phyloP scores from a whole-genome alignment of 805 yeast genomes.

The Spathaspora passalidarum region DNA sequence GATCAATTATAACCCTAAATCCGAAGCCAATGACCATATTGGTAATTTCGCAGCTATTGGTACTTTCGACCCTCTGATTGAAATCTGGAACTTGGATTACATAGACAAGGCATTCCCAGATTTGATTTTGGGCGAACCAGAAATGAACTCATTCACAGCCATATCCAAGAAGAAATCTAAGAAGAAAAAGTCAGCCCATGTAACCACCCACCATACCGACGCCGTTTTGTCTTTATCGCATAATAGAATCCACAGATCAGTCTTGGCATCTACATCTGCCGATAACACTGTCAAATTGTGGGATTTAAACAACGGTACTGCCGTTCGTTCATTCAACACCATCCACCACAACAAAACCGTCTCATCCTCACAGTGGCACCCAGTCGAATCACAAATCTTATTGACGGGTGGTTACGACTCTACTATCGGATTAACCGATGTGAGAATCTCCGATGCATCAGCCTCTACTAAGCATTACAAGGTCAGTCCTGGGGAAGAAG shows the following conservation, averaged over 20 bases:
- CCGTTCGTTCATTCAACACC: conserved; percentile 70
- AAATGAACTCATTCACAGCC: conserved; percentile 38
- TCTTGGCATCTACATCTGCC: conserved; percentile 92
- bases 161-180: conserved; percentile 44
- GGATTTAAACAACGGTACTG: conserved; percentile 77
- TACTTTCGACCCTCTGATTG: conserved; percentile 96
- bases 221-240: conserved; percentile 87
- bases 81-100: conserved; percentile 92
- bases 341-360: conserved; percentile 81
- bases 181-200: conserved; percentile 48
- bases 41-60: conserved; percentile 97
- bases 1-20: conserved; percentile 71
- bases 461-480: conserved; percentile 63
- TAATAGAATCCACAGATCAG: conserved; percentile 75
- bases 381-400: conserved; percentile 59
- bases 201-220: conserved; percentile 82
- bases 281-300: conserved; percentile 92
- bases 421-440: conserved; percentile 78
- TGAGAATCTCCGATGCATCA: conserved; percentile 63
- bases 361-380: conserved; percentile 85
- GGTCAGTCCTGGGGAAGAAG: conserved; percentile 69
- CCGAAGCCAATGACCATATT: conserved; percentile 36
- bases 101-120: conserved; percentile 95
- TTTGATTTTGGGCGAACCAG: conserved; percentile 80
- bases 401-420: conserved; percentile 94